Evolutionary conservation across 768 basidiomycete genomes (phyloP).

Genomic region (Boletus insuetus): DNA sequence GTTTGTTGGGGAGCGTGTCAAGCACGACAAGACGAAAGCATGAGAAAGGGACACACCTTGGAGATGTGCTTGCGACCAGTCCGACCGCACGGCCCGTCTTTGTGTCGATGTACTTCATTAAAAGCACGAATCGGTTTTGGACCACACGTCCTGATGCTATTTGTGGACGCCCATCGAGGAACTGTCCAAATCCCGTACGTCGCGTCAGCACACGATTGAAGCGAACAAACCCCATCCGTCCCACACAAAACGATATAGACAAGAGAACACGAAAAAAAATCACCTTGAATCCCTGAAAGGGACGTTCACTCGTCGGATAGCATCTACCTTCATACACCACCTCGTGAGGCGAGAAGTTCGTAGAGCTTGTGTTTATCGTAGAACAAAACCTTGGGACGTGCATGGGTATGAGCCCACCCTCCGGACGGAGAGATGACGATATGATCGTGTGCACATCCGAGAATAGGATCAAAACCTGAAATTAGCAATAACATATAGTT

Average conservation of each 20-base stretch:
- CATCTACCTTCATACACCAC: constrained; percentile 59
- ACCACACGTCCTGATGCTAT: constrained; percentile 67
- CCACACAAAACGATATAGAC: no score
- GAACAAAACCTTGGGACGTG: constrained; percentile 45
- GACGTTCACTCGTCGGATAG: constrained; percentile 75
- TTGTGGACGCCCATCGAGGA: constrained; percentile 54
- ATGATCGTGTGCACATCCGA: constrained; percentile 26
- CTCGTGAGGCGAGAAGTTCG: constrained; percentile 70
- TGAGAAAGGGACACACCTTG: constrained; percentile 40
- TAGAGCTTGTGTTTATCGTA: constrained; percentile 68
- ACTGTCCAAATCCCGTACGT: constrained; percentile 36
- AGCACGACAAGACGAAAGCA: no score
- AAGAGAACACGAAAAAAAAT: no score
- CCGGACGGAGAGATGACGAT: constrained; percentile 25
- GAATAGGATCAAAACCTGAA: no score
- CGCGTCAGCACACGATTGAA: not conserved
- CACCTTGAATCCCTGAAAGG: constrained; percentile 75
- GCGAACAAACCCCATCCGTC: no score
- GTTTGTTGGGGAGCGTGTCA: no score
- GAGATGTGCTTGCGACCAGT: constrained; percentile 65
- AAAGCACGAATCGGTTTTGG: constrained; percentile 61
- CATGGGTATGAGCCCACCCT: constrained; percentile 24
- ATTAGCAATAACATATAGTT: no score
- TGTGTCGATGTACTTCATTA: constrained; percentile 65
- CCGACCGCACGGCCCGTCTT: constrained; percentile 56